Evolutionary conservation across 441 rosid species (phyloP), one percentile per base, ranked within the genome.

Genomic region (Mallotus repandus): DNA sequence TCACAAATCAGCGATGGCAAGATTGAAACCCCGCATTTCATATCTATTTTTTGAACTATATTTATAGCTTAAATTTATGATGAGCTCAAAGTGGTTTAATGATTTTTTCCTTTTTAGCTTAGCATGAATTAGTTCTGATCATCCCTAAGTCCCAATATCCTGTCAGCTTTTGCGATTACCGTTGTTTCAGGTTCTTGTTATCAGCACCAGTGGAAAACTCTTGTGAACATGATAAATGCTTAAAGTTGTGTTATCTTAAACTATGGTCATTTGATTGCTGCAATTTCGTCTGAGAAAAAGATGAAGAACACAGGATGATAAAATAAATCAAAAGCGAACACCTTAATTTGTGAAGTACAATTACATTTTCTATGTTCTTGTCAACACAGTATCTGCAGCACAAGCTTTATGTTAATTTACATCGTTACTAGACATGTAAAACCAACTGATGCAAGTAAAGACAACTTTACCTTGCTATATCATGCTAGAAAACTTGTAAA

Each of bases 401-500:
- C 0, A 29, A 50, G 21, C 43, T 57, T 35, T 48, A 60, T 71
- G 54, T 63, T 6, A n/a, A 68, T 49, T 67, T 62, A 61, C 63
- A 68, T 59, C 3, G 1, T 10, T 15, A 61, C 43, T 60, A 29
- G 62, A 68, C 48, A 58, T 32, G 70, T 35, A 35, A 41, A 22
- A 49, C 32, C 45, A 57, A 60, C 67, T 7, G 49, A 21, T 55
- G 41, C 67, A 29, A 71, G 22, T 25, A 55, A 32, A 46, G 50
- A 66, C 15, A 41, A 9, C 5, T 43, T 52, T 45, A 58, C 16
- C 19, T 13, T 7, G 22, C 18, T 22, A 9, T 50, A 58, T 59
- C 66, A n/a, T 54, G 22, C 19, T 18, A 11, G 59, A 12, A 43
- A 45, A 75, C 14, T 29, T 14, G 68, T 61, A 62, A 64, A 77